phyloP scores from a whole-genome alignment of 2,329 filamentous ascomycete species.

The Scedosporium aurantiacum region DNA sequence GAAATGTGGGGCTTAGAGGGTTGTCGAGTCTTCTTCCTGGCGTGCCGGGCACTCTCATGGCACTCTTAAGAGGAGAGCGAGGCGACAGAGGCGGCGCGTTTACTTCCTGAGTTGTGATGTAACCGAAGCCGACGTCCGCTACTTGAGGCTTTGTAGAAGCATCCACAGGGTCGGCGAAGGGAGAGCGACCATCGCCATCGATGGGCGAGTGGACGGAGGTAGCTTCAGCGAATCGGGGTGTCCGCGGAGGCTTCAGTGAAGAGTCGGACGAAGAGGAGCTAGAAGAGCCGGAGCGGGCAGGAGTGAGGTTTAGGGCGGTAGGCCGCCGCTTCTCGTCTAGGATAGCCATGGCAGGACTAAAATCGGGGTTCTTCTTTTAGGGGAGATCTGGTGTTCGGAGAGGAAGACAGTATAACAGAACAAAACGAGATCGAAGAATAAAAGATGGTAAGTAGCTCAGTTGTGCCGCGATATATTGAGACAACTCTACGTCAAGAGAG shows the following conservation, averaged over 20 bases:
- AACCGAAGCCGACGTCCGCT: conserved; percentile 85
- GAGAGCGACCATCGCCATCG: conserved; percentile 32
- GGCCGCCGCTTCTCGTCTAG: conserved; percentile 47
- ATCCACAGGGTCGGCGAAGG: conserved; percentile 49
- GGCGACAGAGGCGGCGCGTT: conserved; percentile 57
- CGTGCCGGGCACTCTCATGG: conserved; percentile 77
- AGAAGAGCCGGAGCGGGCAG: conserved; percentile 36
- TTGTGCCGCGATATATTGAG: not conserved
- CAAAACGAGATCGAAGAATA: conserved; percentile 12
- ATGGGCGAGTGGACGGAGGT: conserved; percentile 70
- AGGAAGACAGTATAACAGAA: not conserved
- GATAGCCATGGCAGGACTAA: conserved; percentile 20
- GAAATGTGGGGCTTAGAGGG: conserved; percentile 82
- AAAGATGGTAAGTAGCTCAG: conserved; percentile 15
- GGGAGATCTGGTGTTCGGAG: not conserved
- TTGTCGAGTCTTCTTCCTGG: conserved; percentile 62
- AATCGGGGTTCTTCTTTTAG: not conserved
- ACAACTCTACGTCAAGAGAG: not conserved
- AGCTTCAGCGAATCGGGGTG: conserved; percentile 71
- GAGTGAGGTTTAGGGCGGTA: conserved; percentile 41
- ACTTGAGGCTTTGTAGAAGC: conserved; percentile 54
- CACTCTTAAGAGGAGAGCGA: conserved; percentile 76
- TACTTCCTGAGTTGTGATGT: conserved; percentile 55
- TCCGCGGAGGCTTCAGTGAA: conserved; percentile 57
- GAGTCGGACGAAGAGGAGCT: conserved; percentile 40